A percentile compares a stretch with the other conserved stretches of the same genome.
Evolutionary conservation across 768 basidiomycete genomes (phyloP).

Genomic region (Mrakia gelida): DNA sequence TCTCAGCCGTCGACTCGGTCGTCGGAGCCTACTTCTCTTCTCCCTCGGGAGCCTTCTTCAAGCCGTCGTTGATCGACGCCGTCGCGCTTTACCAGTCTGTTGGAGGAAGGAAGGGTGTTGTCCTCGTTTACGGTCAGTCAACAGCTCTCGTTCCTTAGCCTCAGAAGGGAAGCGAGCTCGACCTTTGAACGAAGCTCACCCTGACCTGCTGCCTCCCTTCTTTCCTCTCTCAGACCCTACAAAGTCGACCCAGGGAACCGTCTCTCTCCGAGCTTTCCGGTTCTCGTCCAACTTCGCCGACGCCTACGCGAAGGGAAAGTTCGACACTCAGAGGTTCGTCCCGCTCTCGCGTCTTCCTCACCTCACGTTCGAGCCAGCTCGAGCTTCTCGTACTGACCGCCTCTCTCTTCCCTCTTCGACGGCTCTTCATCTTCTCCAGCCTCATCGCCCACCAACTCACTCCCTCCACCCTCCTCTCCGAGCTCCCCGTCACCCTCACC

Average conservation of each 20-base stretch:
- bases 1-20: slow-evolving; percentile 82
- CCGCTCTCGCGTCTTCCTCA: not conserved
- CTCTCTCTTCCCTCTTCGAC: not conserved
- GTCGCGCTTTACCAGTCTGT: slow-evolving; percentile 81
- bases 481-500: slow-evolving; percentile 31
- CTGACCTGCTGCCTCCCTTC: slow-evolving; percentile 3
- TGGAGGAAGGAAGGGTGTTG: slow-evolving; percentile 76
- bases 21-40: slow-evolving; percentile 94
- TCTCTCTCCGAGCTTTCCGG: slow-evolving; percentile 82
- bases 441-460: slow-evolving; percentile 31
- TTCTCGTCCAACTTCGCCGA: slow-evolving; percentile 73
- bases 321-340: slow-evolving; percentile 74
- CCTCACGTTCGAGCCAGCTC: too few species aligned
- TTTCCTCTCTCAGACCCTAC: slow-evolving; percentile 59
- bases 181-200: not conserved
- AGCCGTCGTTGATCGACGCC: slow-evolving; percentile 71
- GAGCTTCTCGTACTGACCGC: too few species aligned
- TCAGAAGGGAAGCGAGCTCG: slow-evolving; percentile 33
- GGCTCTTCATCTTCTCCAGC: not conserved
- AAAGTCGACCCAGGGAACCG: slow-evolving; percentile 72
- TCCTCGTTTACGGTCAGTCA: slow-evolving; percentile 71
- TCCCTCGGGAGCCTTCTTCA: slow-evolving; percentile 77
- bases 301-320: slow-evolving; percentile 73
- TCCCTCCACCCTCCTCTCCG: slow-evolving; percentile 28
- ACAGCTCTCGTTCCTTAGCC: not conserved